Evolutionary conservation across 345 rosid species (phyloP).

Genomic region (Mercurialis annua): DNA sequence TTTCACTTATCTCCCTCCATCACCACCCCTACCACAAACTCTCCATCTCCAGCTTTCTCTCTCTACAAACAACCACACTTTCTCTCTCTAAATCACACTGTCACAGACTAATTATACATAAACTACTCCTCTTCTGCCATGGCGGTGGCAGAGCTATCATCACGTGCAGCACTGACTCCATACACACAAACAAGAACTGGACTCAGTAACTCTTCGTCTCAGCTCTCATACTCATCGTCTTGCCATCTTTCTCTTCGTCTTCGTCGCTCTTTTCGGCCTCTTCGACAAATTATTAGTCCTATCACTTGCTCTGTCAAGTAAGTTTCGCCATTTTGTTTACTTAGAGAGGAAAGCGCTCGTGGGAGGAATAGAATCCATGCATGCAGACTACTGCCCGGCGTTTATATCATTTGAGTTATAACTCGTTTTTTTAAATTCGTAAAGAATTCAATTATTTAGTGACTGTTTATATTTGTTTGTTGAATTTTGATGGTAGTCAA

Average conservation of each 20-base stretch:
- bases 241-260: conserved; percentile 44
- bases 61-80: neutral
- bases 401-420: too few species aligned
- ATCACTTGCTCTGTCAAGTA: conserved; percentile 81
- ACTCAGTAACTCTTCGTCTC: conserved; percentile 54
- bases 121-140: conserved; percentile 36
- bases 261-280: conserved; percentile 46
- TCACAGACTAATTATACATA: neutral
- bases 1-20: neutral
- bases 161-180: conserved; percentile 32
- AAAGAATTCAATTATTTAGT: neutral
- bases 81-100: conserved; percentile 11
- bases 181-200: conserved; percentile 32
- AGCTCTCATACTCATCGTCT: conserved; percentile 49
- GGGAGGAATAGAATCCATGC: too few species aligned
- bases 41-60: neutral
- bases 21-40: neutral
- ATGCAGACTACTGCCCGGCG: too few species aligned
- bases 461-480: conserved; percentile 7
- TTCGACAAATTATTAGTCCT: conserved; percentile 27
- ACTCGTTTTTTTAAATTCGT: too few species aligned
- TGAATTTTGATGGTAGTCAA: conserved; percentile 26
- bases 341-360: too few species aligned
- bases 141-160: conserved; percentile 69
- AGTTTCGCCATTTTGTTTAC: too few species aligned